Evolutionary conservation across 257 asterid genomes (phyloP).

Genomic region (Solanum chiquidenum): DNA sequence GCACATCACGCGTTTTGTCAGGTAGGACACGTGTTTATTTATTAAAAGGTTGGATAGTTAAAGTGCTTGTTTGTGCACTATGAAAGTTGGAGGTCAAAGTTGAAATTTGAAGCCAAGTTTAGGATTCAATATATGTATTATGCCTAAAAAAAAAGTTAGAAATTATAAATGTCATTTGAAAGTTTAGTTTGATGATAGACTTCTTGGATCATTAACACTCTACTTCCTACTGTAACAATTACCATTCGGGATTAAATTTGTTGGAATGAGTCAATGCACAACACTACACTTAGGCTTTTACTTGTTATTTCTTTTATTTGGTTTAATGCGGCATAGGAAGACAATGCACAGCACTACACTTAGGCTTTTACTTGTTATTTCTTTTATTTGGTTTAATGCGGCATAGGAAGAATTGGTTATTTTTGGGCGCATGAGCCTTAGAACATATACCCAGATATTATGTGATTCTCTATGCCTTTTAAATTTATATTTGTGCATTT

Average conservation of each 20-base stretch:
- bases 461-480: too few species aligned
- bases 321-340: slow-evolving; percentile 95
- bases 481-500: too few species aligned
- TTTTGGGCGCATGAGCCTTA: slow-evolving; percentile 88
- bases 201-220: not conserved
- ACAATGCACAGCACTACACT: not conserved
- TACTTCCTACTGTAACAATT: not conserved
- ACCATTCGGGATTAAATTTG: not conserved
- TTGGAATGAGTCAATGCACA: not conserved
- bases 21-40: too few species aligned
- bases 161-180: not conserved
- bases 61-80: too few species aligned
- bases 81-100: too few species aligned
- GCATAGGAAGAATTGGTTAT: slow-evolving; percentile 25
- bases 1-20: too few species aligned
- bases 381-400: too few species aligned
- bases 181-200: not conserved
- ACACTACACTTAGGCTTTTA: not conserved
- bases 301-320: slow-evolving; percentile 13
- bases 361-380: too few species aligned
- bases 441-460: slow-evolving; percentile 2
- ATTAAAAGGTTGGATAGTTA: too few species aligned
- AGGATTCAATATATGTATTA: too few species aligned
- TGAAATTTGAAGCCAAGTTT: too few species aligned
- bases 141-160: not conserved